A percentile compares a stretch with the other conserved stretches of the same genome.
Conservation (phyloP, 768 basidiomycete genomes). For the Leccinum imitatum region DNA sequence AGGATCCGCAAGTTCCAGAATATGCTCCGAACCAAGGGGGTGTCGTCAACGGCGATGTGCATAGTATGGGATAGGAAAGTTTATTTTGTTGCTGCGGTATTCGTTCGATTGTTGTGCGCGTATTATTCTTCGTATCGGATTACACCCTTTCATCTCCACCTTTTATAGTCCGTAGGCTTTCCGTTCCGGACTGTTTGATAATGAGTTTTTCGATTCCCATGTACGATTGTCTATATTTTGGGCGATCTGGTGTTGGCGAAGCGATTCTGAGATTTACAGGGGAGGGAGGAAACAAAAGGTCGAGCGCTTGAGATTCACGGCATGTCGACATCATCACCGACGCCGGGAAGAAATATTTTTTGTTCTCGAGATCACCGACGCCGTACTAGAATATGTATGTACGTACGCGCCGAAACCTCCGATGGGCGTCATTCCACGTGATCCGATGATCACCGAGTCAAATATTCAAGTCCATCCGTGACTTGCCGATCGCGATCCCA, state of each 20-base stretch:
- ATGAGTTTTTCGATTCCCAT: neutral
- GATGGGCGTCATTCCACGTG: conserved; percentile 12
- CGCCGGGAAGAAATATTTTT: neutral
- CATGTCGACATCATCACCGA: neutral
- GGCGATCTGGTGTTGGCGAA: neutral
- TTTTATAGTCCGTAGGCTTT: neutral
- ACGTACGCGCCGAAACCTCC: neutral
- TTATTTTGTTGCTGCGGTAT: neutral
- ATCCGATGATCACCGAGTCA: conserved; percentile 1
- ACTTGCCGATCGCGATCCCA: neutral
- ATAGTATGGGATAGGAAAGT: conserved; percentile 12
- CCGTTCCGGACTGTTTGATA: neutral
- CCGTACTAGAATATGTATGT: neutral
- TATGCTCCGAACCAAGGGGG: neutral
- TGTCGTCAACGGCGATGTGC: conserved; percentile 24
- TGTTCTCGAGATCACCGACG: neutral
- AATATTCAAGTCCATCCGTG: neutral
- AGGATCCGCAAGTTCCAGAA: conserved; percentile 2
- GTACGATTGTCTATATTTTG: neutral
- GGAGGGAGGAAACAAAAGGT: too few species aligned
- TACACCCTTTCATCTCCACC: neutral
- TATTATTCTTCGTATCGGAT: neutral
- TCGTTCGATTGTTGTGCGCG: neutral
- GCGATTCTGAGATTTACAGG: neutral
- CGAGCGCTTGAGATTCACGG: neutral